Evolutionary conservation across 176 grass and related monocot species (phyloP), one percentile per base, ranked within the genome.

Genomic region (Oryza glaberrima): DNA sequence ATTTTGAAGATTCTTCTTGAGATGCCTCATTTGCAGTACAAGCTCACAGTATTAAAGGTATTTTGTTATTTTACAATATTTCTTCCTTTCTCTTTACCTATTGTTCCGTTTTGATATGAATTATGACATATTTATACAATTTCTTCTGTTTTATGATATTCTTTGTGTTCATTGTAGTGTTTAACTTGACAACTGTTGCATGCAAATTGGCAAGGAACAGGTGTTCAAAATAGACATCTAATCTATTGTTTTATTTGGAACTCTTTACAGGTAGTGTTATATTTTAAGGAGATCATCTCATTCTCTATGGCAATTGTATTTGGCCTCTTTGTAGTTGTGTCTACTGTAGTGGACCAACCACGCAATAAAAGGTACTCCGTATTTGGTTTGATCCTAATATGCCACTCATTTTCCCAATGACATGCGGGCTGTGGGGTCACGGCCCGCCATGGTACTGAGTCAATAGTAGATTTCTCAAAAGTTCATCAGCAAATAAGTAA

Each of bases 1-100:
- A 90, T 90, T 60, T 74, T 92, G 78, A 98, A 93, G 87, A 80
- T 87, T 87, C 70, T 98, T 82, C 45, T 98, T 36, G 85, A 90
- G 73, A 92, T 94, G 56, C 93, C 95, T 87, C 93, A 93, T 86
- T 88, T 95, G 69, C 85, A 90, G 54, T 90, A 86, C 80, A 98
- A 70, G 72, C 88, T 98, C 47, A 58, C 80, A 13, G 74, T 80
- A 60, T 49, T 79, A 77, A 86, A 95, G 93, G 95, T 98, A 90
- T 70, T 69, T 49, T 86, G 48, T 34, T 86, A 54, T 71, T 82
- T 11, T 78, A 45, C 34, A n/a, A 38, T 47, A 2, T 10, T 5
- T 8, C 19, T 56, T 75, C 38, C 11, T 36, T 58, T 14, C 17
- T 3, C 19, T 60, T 67, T 19, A 7, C 15, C 1, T 10, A 10